Base-by-base conservation (phyloP, 2,329 filamentous ascomycete species). In the Aureobasidium zeae region DNA sequence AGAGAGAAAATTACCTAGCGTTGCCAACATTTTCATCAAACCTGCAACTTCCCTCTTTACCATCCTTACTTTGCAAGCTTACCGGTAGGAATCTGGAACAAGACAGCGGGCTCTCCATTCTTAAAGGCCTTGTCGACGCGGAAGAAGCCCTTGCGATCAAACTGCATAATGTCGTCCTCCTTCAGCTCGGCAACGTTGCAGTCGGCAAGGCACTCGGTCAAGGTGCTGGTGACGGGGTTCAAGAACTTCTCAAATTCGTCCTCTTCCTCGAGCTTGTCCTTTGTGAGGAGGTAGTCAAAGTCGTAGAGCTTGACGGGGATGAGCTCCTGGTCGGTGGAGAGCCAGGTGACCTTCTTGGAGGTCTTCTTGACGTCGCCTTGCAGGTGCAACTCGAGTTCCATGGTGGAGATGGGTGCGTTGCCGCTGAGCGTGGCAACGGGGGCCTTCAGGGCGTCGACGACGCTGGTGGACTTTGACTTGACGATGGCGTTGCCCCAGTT, bases 261-360 rank as follows among this genome's bases (percentile, higher is more conserved):
- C 1, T 88, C 82, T 61, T 89, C 83, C 63, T 86, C 83, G 24
- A 95, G 73, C 59, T 88, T 86, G 60, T 95, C 88, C 72, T 94
- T 94, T 48, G 83, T 89, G 57, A 94, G 81, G 34, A 95, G 74
- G 67, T 93, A 89, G 66, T 94, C 89, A 61, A 95, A 96, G 54
- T 95, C 87, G 66, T 88, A 89, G 9, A 94, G 74, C 64, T 94
- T 85, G 16, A 91, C 80, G 6, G 81, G 79, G 11, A 94, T 72
- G 0, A 94, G 74, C 47, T 83, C 76, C 66, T 89, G 83, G 52
- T 85, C 77, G 1, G 74, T 76, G 1, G 86, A 81, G 35, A 96
- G 70, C 89, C 89, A 96, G 1, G 88, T 95, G 26, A 96, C 78
- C 73, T 96, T 96, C 77, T 95, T 95, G 58, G 86, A 80, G 0